A percentile compares a stretch with the other conserved stretches of the same genome.
Conservation (phyloP, 345 rosid species). For the Eucalyptus sp. region DNA sequence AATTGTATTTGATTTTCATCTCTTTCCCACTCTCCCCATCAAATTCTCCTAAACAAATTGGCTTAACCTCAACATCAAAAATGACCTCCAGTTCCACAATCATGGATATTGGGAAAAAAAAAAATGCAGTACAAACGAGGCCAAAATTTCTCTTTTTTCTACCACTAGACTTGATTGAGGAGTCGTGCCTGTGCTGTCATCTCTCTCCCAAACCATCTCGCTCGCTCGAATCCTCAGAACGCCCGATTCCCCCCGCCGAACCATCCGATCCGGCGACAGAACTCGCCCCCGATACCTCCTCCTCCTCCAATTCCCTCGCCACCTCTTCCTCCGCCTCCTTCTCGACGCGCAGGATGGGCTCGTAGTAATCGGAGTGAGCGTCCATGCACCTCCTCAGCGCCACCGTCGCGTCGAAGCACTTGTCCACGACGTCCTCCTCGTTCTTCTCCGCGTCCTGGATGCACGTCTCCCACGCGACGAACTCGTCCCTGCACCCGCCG, state of each 20-base stretch:
- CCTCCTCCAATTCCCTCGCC: constrained; percentile 25
- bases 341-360: constrained; percentile 71
- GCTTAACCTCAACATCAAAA: neutral
- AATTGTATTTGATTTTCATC: neutral
- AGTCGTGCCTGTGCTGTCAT: neutral
- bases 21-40: neutral
- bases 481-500: constrained; percentile 75
- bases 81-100: neutral
- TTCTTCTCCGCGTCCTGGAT: constrained; percentile 55
- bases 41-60: neutral
- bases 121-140: neutral
- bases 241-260: neutral
- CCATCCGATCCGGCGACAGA: neutral
- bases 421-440: constrained; percentile 56
- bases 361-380: constrained; percentile 69
- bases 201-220: neutral
- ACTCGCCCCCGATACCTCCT: neutral
- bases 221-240: neutral
- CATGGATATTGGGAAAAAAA: neutral
- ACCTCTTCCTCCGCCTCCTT: constrained; percentile 55
- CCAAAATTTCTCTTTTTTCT: neutral
- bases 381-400: constrained; percentile 67
- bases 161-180: neutral
- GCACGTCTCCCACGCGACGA: constrained; percentile 70
- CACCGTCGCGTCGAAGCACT: constrained; percentile 54